Percentiles rank a stretch among this genome's conserved stretches.
Conservation (phyloP, 2,329 filamentous ascomycete genomes). For the Lithohypha guttulata region DNA sequence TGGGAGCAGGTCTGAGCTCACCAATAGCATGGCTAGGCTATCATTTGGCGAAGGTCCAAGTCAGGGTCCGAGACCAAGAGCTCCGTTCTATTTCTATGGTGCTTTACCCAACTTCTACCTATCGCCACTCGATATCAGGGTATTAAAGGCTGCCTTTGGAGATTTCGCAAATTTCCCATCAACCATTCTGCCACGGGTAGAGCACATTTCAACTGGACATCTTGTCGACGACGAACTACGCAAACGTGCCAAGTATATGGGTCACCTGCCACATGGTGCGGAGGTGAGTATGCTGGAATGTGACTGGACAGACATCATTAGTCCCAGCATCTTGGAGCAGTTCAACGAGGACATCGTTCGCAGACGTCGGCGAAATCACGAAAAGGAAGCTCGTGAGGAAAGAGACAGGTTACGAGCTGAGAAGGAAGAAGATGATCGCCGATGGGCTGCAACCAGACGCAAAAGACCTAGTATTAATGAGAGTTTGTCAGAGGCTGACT, state of each 20-base stretch:
- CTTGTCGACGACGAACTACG: slow-evolving; percentile 76
- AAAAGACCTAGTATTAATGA: slow-evolving; percentile 42
- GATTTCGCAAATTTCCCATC: slow-evolving; percentile 73
- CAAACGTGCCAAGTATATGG: slow-evolving; percentile 75
- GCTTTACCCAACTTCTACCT: slow-evolving; percentile 80
- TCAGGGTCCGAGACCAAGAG: slow-evolving; percentile 11
- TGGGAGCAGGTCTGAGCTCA: slow-evolving; percentile 17
- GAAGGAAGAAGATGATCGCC: slow-evolving; percentile 60
- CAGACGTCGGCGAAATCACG: slow-evolving; percentile 63
- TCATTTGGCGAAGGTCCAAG: slow-evolving; percentile 12
- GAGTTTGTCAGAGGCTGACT: slow-evolving; percentile 50
- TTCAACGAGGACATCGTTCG: slow-evolving; percentile 69
- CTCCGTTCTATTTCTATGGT: slow-evolving; percentile 67
- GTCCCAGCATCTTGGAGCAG: slow-evolving; percentile 58
- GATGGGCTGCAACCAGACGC: slow-evolving; percentile 57
- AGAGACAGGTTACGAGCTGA: slow-evolving; percentile 75
- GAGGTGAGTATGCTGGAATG: slow-evolving; percentile 86
- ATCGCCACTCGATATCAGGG: slow-evolving; percentile 81
- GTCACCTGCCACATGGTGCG: slow-evolving; percentile 79
- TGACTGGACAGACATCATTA: slow-evolving; percentile 86
- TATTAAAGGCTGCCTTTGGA: slow-evolving; percentile 79
- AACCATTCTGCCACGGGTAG: slow-evolving; percentile 73
- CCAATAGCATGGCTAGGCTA: slow-evolving; percentile 22
- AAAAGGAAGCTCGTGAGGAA: slow-evolving; percentile 79
- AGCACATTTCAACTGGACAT: slow-evolving; percentile 80